Evolutionary conservation across 163 green algal species (phyloP), one percentile per base, ranked within the genome.

Genomic region (Scenedesmus sp.): DNA sequence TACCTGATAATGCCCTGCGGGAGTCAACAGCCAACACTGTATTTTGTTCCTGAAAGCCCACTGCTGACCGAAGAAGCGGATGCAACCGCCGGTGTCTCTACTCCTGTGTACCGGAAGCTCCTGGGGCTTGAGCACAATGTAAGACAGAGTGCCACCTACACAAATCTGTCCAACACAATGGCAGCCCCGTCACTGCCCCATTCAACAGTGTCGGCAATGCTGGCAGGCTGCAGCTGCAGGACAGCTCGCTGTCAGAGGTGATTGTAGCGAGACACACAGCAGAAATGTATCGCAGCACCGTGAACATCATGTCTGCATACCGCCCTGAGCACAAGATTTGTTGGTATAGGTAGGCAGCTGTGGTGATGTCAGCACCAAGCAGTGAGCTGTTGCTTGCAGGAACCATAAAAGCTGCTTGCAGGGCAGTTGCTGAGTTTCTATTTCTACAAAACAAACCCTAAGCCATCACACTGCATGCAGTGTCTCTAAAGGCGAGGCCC

Each of bases 311-410:
- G n/a, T n/a, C n/a, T n/a, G n/a, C n/a, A n/a, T n/a, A n/a, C n/a
- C n/a, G n/a, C n/a, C n/a, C 40, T 9, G n/a, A 43, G 22, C n/a
- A 65, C 10, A 81, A 15, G 4, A 10, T 89, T 65, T 89, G 84
- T 42, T 89, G 84, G 84, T 89, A 82, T 43, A 46, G 65, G 65
- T 76, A 40, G 18, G 65, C 30, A 40, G n/a, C n/a, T n/a, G n/a
- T n/a, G n/a, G n/a, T n/a, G n/a, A n/a, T 56, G 49, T 56, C 49
- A 56, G 49, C 49, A 56, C 49, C n/a, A n/a, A n/a, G n/a, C 1
- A 13, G 49, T 13, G 49, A 56, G 13, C 15, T 56, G 13, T 56
- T 56, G 49, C 49, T 56, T 56, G 49, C 49, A 56, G 49, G 49
- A 56, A 56, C 15, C n/a, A n/a, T n/a, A n/a, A n/a, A n/a, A n/a